Evolutionary conservation across 208 protist species (phyloP).

Genomic region (Wallacemonas rigidus): DNA sequence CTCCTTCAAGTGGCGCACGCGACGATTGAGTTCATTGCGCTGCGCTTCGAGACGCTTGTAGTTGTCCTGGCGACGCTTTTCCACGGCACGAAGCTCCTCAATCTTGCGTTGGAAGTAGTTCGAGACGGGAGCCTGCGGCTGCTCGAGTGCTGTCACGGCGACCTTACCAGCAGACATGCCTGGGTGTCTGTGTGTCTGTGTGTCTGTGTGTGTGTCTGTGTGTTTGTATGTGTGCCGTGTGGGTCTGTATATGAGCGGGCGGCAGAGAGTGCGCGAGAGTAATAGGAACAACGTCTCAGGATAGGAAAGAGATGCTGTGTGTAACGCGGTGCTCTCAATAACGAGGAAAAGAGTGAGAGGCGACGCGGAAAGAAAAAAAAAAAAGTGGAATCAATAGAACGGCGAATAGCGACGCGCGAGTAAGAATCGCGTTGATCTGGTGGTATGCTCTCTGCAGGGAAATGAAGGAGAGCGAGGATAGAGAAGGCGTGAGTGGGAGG

Average conservation of each 20-base stretch:
- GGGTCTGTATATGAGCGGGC: too few relatives aligned
- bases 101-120: conserved; percentile 92
- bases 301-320: too few relatives aligned
- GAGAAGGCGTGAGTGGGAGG: too few relatives aligned
- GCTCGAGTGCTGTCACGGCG: conserved; percentile 4
- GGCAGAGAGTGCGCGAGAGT: too few relatives aligned
- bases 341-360: not conserved
- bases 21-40: conserved; percentile 90
- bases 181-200: too few relatives aligned
- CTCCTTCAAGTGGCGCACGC: conserved; percentile 98
- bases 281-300: too few relatives aligned
- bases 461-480: too few relatives aligned
- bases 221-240: too few relatives aligned
- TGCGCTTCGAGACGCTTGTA: conserved; percentile 86
- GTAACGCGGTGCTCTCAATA: not conserved
- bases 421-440: too few relatives aligned
- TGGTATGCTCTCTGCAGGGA: too few relatives aligned
- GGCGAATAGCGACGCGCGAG: too few relatives aligned
- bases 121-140: conserved; percentile 40
- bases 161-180: conserved; percentile 27
- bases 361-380: not conserved
- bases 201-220: too few relatives aligned
- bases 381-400: not conserved
- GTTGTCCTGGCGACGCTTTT: conserved; percentile 86
- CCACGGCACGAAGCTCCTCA: conserved; percentile 84